phyloP scores from a whole-genome alignment of 306 rosid species.

The Echinosophora koreensis region DNA sequence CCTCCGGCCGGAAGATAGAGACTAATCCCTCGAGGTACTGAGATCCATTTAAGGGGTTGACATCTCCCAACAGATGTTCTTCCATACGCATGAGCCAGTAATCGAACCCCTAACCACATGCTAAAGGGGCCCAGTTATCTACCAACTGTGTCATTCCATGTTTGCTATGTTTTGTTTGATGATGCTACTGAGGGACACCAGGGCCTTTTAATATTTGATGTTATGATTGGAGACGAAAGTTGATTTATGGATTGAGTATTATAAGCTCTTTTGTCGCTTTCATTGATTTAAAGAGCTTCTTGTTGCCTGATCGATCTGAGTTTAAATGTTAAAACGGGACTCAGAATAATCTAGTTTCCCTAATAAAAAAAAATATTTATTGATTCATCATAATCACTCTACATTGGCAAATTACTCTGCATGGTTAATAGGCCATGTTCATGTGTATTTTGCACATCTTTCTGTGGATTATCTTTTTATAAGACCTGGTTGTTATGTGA shows the following conservation, averaged over 20 bases:
- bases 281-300: conserved; percentile 1
- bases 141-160: no score
- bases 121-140: no score
- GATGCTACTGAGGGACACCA: not conserved
- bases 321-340: not conserved
- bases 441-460: no score
- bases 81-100: no score
- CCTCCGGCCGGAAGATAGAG: no score
- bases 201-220: conserved; percentile 39
- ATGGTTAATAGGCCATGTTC: not conserved
- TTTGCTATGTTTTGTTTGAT: conserved; percentile 39
- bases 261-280: conserved; percentile 15
- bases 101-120: no score
- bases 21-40: no score
- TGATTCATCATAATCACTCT: not conserved
- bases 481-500: no score
- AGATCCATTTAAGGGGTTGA: no score
- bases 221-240: conserved; percentile 19
- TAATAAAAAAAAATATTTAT: not conserved
- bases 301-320: conserved; percentile 5
- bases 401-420: not conserved
- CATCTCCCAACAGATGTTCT: no score
- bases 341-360: not conserved
- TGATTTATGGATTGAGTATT: not conserved
- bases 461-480: no score